Evolutionary conservation across 2,329 filamentous ascomycete species (phyloP).

Genomic region (Penicillium concentricum): DNA sequence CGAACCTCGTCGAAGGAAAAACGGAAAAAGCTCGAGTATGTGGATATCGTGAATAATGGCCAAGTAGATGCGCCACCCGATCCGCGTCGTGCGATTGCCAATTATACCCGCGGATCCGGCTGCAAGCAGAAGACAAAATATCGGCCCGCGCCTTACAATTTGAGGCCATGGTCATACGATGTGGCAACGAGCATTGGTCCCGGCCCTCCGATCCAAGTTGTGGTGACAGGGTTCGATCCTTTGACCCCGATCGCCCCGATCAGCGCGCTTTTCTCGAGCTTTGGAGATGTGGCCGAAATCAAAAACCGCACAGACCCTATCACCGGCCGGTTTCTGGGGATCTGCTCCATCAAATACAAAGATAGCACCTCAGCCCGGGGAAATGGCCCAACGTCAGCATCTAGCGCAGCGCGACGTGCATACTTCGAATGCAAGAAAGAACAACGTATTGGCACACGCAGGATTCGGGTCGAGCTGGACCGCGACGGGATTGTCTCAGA

Average conservation of each 20-base stretch:
- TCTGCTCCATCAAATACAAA: slow-evolving; percentile 86
- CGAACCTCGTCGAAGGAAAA: slow-evolving; percentile 57
- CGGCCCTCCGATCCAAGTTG: slow-evolving; percentile 83
- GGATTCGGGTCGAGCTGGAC: slow-evolving; percentile 82
- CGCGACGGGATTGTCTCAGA: slow-evolving; percentile 81
- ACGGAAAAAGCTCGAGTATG: slow-evolving; percentile 54
- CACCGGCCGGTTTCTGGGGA: slow-evolving; percentile 89
- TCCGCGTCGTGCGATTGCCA: slow-evolving; percentile 70
- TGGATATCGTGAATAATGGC: slow-evolving; percentile 57
- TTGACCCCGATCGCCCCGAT: slow-evolving; percentile 66
- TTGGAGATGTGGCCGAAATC: slow-evolving; percentile 75
- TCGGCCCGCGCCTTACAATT: slow-evolving; percentile 71
- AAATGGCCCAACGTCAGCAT: slow-evolving; percentile 61
- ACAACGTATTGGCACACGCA: slow-evolving; percentile 73
- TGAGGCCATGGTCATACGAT: slow-evolving; percentile 81
- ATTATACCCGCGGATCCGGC: slow-evolving; percentile 61
- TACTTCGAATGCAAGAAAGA: slow-evolving; percentile 71
- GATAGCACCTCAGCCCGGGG: slow-evolving; percentile 61
- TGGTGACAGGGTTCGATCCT: slow-evolving; percentile 95
- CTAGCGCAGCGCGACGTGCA: slow-evolving; percentile 78
- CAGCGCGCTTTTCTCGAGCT: slow-evolving; percentile 41
- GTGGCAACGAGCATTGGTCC: slow-evolving; percentile 80
- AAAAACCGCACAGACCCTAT: slow-evolving; percentile 94
- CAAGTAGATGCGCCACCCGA: slow-evolving; percentile 66
- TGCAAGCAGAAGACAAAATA: slow-evolving; percentile 69